phyloP scores from a whole-genome alignment of 306 rosid genomes.

The Citrullus amarus region DNA sequence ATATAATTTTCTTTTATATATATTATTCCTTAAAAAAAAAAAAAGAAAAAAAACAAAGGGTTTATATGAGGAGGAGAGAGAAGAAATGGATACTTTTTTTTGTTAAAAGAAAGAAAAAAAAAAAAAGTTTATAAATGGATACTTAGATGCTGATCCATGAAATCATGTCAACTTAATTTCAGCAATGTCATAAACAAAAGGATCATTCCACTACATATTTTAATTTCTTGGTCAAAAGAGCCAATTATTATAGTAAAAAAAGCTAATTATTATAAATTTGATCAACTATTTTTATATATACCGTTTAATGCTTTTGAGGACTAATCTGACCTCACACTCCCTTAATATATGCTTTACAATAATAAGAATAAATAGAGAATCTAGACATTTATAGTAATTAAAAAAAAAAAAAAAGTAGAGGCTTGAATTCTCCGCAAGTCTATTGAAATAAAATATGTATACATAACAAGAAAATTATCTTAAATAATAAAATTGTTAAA shows the following conservation, averaged over 20 bases:
- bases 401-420: too few species aligned
- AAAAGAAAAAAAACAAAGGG: background rate
- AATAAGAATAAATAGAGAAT: background rate
- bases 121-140: background rate
- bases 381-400: too few species aligned
- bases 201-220: background rate
- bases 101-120: too few species aligned
- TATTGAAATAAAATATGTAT: too few species aligned
- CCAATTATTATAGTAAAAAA: too few species aligned
- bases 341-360: background rate
- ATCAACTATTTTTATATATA: background rate
- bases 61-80: background rate
- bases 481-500: too few species aligned
- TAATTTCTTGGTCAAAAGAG: background rate
- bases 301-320: background rate
- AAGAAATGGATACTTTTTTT: background rate
- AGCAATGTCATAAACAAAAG: background rate
- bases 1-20: background rate
- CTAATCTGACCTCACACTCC: background rate
- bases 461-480: too few species aligned
- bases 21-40: background rate
- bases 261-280: background rate
- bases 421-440: too few species aligned
- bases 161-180: conserved; percentile 2
- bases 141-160: background rate